These are phyloP conservation scores for Litsea cubeba DNA, from an alignment of 164 flowering plant genomes.

Conservation along the genomic window DNA sequence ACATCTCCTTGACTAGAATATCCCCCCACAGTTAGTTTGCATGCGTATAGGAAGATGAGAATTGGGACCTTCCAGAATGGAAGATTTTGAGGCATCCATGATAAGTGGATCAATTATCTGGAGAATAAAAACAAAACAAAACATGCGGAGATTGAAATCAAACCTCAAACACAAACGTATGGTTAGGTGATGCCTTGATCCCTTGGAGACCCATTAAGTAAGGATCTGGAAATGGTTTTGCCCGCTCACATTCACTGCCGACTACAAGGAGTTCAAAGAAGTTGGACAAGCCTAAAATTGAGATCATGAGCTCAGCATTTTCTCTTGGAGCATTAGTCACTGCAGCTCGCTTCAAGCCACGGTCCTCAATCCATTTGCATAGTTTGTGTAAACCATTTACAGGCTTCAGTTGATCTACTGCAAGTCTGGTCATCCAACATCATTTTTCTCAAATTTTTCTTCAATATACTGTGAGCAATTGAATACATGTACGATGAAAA, in stretches of 20 bases:
- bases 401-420: constrained; percentile 49
- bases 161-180: constrained; percentile 83
- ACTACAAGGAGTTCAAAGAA: constrained; percentile 60
- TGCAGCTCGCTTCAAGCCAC: constrained; percentile 85
- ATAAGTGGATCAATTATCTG: neutral
- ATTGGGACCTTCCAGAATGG: neutral
- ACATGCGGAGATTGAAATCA: neutral
- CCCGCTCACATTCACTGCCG: constrained; percentile 72
- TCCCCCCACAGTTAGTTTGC: neutral
- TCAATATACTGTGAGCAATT: neutral
- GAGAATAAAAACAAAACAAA: too few relatives aligned
- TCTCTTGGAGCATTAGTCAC: constrained; percentile 90
- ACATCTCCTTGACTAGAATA: too few relatives aligned
- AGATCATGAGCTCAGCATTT: constrained; percentile 80
- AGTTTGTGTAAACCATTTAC: constrained; percentile 62
- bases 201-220: constrained; percentile 73
- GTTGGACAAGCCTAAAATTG: constrained; percentile 58
- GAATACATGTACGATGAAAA: neutral
- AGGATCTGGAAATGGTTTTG: constrained; percentile 94
- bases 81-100: neutral
- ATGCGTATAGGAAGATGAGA: neutral
- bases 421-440: constrained; percentile 46
- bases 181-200: constrained; percentile 65
- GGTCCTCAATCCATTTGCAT: constrained; percentile 83
- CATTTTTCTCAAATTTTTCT: neutral